These are phyloP conservation scores for Podila verticillata DNA, from an alignment of 192 early-diverging fungal species.

Conservation along the genomic window DNA sequence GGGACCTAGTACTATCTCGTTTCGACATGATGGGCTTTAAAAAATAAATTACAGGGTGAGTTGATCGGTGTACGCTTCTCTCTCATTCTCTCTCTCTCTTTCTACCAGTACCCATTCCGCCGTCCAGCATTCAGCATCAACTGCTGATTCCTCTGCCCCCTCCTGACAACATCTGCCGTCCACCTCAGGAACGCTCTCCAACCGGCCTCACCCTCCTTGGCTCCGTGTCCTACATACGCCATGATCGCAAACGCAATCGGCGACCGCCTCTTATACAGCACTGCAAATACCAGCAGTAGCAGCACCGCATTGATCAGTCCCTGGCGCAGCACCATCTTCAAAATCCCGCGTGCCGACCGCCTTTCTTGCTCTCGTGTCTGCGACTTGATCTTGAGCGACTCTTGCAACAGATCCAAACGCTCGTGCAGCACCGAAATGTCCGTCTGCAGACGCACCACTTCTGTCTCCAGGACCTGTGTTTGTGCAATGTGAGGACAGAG, in stretches of 20 bases:
- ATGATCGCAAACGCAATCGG: conserved; percentile 49
- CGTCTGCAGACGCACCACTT: conserved; percentile 32
- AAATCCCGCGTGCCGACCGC: conserved; percentile 27
- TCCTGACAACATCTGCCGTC: conserved; percentile 16
- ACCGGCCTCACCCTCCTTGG: conserved; percentile 36
- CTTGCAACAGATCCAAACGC: conserved; percentile 37
- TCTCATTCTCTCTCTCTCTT: not conserved
- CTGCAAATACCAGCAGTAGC: conserved; percentile 43
- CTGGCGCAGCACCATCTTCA: conserved; percentile 35
- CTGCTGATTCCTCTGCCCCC: conserved; percentile 18
- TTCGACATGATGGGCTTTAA: no score
- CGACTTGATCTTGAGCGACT: conserved; percentile 38
- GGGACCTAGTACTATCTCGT: no score
- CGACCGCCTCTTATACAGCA: conserved; percentile 38
- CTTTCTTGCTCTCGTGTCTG: conserved; percentile 26
- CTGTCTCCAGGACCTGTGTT: conserved; percentile 21
- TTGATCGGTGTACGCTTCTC: no score
- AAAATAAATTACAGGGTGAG: no score
- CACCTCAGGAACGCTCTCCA: conserved; percentile 44
- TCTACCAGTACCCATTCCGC: conserved; percentile 45
- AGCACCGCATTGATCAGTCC: conserved; percentile 42
- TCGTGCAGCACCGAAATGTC: conserved; percentile 47
- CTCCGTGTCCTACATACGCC: conserved; percentile 32
- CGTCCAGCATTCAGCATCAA: conserved; percentile 32
- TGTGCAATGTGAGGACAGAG: conserved; percentile 28